phyloP scores from a whole-genome alignment of 2,329 filamentous ascomycete species.

The Eurotiales sp. region DNA sequence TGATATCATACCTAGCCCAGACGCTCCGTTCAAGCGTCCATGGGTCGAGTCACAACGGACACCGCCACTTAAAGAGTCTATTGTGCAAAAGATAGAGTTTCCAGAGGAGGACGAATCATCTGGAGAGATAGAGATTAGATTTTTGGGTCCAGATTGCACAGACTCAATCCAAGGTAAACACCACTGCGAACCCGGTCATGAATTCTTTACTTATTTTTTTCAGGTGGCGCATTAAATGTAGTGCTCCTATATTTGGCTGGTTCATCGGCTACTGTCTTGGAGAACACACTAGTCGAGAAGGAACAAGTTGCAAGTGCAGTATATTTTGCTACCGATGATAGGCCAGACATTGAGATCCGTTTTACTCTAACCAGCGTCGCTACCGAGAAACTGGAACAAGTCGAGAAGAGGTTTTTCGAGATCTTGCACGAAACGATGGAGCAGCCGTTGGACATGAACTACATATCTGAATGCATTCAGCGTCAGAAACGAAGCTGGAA shows the following conservation, averaged over 20 bases:
- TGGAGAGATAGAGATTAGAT: conserved; percentile 80
- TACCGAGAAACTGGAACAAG: conserved; percentile 76
- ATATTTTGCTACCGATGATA: conserved; percentile 71
- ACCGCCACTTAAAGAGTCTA: conserved; percentile 66
- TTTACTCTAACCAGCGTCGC: conserved; percentile 83
- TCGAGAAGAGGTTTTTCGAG: conserved; percentile 80
- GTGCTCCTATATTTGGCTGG: conserved; percentile 84
- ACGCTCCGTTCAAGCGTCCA: conserved; percentile 75
- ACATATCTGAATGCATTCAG: conserved; percentile 81
- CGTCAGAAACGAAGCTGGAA: conserved; percentile 78
- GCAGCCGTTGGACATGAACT: conserved; percentile 82
- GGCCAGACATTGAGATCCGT: conserved; percentile 79
- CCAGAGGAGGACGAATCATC: conserved; percentile 94
- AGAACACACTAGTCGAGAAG: conserved; percentile 88
- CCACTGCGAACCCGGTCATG: conserved; percentile 9
- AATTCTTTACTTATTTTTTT: conserved; percentile 19
- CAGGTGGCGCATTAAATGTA: conserved; percentile 69
- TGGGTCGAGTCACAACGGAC: conserved; percentile 87
- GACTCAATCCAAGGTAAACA: conserved; percentile 57
- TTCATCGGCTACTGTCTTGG: conserved; percentile 86
- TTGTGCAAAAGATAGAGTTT: conserved; percentile 78
- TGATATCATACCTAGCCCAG: conserved; percentile 70
- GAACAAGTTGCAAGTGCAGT: conserved; percentile 88
- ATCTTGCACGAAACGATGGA: conserved; percentile 73
- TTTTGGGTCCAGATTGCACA: conserved; percentile 79